Base-by-base conservation (phyloP, 2,329 filamentous ascomycete species). In the Coccinonectria pachysandricola region DNA sequence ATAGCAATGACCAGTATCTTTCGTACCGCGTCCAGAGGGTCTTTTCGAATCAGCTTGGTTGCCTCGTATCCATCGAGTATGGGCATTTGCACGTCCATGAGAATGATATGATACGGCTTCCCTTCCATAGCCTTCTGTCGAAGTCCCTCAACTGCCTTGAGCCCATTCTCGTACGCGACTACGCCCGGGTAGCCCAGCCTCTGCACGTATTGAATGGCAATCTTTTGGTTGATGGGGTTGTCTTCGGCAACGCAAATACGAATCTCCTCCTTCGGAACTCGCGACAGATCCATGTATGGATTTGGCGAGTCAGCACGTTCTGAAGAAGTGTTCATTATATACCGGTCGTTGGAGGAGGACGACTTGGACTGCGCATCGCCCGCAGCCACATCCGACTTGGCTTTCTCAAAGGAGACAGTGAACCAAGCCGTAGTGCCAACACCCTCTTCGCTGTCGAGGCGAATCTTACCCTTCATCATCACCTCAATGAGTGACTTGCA, bases 81-180 rank as follows among this genome's bases (percentile, higher is more conserved):
- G 0, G 87, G 87, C 87, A 95, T 95, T 56, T 94, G 86, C 4
- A 93, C 85, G 50, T 95, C 87, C 87, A 95, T 95, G 22, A 95
- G 68, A 20, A 93, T 79, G 16, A 95, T 69, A 46, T 95, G 86
- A 57, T 92, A 95, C 0, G 86, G 87, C 7, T 64, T 64, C 2
- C 78, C 79, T 36, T 82, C 78, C 22, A 61, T 65, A 4, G 80
- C 79, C 36, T 78, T 80, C 26, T 71, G 62, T 7, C 79, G 75
- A n/a, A 95, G 60, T 0, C 84, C 87, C 45, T 93, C 82, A 9
- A 94, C 80, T 0, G 87, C 86, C 56, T 87, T 84, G 35, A 80
- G 68, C 0, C 88, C 88, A 49, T 96, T 92, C 37, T 85, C 83
- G 48, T 86, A 95, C 1, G 87, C 86, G 51, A 88, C 80, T 26